Base-by-base conservation (phyloP, 148 eudicot species). In the Rheum nobile region DNA sequence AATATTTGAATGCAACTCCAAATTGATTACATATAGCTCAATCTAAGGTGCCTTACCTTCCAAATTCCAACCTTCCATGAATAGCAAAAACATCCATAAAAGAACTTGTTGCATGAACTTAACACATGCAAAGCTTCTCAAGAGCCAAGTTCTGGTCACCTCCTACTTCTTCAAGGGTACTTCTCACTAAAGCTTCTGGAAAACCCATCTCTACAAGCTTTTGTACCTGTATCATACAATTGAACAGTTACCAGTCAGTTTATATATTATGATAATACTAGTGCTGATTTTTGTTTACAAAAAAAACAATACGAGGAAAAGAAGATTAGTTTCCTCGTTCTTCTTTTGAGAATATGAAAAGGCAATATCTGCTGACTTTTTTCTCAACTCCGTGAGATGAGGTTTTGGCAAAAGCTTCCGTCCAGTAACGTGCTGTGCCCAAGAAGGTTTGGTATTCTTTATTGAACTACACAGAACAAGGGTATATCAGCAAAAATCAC, bases 361-460 rank as follows among this genome's bases (percentile, higher is more conserved):
- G 50, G 55, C 24, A 50, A 50, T 50, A 17, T 17, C 26, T 19
- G 22, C 22, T 50, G 19, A 63, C 98, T 97, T 93, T 93, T 42
- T 89, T 95, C 80, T 93, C 97, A 43, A 86, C 75, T 59, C 92
- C 96, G 42, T 84, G 79, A 71, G 88, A 72, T 35, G 90, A 87
- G 0, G 87, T 67, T 73, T 74, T 93, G 37, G 98, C 98, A 84
- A 87, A 93, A 63, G 91, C 82, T 83, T 93, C 97, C 0, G 98
- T 93, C 98, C 98, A 93, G 83, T 93, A 89, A 48, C 95, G 94
- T 74, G 98, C 98, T 19, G 98, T 93, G 82, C 87, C 81, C 28
- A 80, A 83, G 77, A 89, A 93, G 71, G 92, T 91, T 72, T 81
- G 90, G 78, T 91, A 80, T 32, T 93, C 94, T 80, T 74, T 85